These are phyloP conservation scores for Melampsora occidentalis DNA, from an alignment of 1,284 basidiomycete species.

Conservation along the genomic window DNA sequence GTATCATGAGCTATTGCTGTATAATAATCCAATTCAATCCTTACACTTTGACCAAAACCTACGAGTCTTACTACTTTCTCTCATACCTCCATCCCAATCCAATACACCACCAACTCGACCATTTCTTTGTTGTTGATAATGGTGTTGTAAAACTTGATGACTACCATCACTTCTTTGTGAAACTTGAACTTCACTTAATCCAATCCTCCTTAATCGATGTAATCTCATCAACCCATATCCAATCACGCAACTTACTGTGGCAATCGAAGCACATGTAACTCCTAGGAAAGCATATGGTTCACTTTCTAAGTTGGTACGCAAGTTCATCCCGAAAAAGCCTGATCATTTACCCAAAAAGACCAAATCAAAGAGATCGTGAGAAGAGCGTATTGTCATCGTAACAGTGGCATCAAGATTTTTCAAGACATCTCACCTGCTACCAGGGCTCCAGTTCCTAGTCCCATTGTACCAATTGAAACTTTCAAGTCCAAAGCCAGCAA, in stretches of 20 bases:
- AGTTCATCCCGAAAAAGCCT: constrained; percentile 43
- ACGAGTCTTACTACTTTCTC: too few species aligned
- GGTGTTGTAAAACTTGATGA: neutral
- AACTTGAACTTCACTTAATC: constrained; percentile 9
- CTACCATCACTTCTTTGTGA: neutral
- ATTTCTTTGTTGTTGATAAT: neutral
- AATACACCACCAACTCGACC: constrained; percentile 15
- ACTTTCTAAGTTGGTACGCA: constrained; percentile 18
- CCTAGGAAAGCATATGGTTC: constrained; percentile 29
- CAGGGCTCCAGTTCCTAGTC: constrained; percentile 86
- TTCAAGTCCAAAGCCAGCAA: constrained; percentile 86
- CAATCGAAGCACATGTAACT: neutral
- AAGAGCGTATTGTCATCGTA: neutral
- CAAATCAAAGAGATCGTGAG: neutral
- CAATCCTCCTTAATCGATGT: constrained; percentile 24
- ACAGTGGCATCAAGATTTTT: neutral
- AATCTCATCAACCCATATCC: constrained; percentile 16
- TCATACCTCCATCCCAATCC: constrained; percentile 28
- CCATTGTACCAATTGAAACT: constrained; percentile 89
- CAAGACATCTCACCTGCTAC: constrained; percentile 74
- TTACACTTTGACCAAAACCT: too few species aligned
- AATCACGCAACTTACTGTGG: neutral
- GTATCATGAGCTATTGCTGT: too few species aligned
- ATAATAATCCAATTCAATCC: too few species aligned
- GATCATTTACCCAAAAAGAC: neutral